Percentiles rank a stretch among this genome's conserved stretches.
Conservation (phyloP, 305 asterid species). For the Salvia sclarea region DNA sequence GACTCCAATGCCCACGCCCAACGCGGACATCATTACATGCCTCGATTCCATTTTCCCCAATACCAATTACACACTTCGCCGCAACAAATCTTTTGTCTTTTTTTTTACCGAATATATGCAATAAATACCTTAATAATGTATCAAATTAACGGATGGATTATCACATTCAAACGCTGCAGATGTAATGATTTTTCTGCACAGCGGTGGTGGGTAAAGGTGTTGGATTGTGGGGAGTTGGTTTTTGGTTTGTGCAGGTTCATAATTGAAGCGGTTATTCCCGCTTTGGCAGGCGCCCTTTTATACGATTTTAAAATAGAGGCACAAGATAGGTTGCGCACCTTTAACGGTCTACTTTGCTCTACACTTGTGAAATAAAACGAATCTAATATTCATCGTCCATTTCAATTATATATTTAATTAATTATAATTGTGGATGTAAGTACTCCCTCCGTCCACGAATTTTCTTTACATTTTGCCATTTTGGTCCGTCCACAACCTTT, state of each 20-base stretch:
- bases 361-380: too few species aligned
- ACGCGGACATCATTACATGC: constrained; percentile 76
- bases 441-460: too few species aligned
- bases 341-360: constrained; percentile 3
- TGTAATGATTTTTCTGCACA: neutral
- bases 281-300: neutral
- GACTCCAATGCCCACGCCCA: constrained; percentile 81
- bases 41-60: constrained; percentile 59
- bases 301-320: neutral
- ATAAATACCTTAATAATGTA: neutral
- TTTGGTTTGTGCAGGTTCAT: neutral
- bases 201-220: neutral
- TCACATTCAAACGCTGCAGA: neutral
- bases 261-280: constrained; percentile 21
- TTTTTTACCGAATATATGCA: neutral
- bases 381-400: neutral
- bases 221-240: neutral
- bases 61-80: neutral
- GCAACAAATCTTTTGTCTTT: neutral
- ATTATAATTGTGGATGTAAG: neutral
- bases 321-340: constrained; percentile 1
- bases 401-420: neutral
- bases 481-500: too few species aligned
- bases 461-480: too few species aligned
- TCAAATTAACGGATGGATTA: neutral